A percentile compares a stretch with the other conserved stretches of the same genome.
Evolutionary conservation across 805 yeast species (phyloP).

Genomic region (Starmerella davenportii): DNA sequence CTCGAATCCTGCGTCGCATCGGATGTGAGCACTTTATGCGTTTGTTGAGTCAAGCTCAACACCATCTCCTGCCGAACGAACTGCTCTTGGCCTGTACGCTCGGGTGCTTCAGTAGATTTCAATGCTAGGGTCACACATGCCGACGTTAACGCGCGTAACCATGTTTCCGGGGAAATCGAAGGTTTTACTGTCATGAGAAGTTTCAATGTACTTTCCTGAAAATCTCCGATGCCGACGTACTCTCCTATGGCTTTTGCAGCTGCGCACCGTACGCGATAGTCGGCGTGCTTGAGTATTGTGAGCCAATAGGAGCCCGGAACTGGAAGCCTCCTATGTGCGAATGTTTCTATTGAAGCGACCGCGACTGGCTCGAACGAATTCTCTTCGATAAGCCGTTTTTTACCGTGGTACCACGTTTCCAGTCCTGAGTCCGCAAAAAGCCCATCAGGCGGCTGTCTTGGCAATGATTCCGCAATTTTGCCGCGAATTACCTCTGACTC

Average conservation of each 20-base stretch:
- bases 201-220: slow-evolving; percentile 6
- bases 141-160: slow-evolving; percentile 1
- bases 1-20: not conserved
- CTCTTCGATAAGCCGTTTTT: too few species aligned
- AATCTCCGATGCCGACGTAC: slow-evolving; percentile 5
- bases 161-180: slow-evolving; percentile 3
- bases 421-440: too few species aligned
- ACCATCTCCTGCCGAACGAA: slow-evolving; percentile 3
- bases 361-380: too few species aligned
- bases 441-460: too few species aligned
- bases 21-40: not conserved
- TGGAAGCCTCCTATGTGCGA: not conserved
- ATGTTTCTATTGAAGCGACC: not conserved
- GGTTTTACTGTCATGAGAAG: slow-evolving; percentile 2
- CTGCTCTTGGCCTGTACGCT: slow-evolving; percentile 1
- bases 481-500: too few species aligned
- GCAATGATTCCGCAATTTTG: too few species aligned
- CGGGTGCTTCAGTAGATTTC: not conserved
- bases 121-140: slow-evolving; percentile 4
- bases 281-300: not conserved
- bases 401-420: too few species aligned
- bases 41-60: slow-evolving; percentile 2
- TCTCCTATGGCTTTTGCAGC: slow-evolving; percentile 5
- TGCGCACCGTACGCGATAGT: slow-evolving; percentile 3
- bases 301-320: slow-evolving; percentile 1